Percentiles rank a stretch among this genome's conserved stretches.
Conservation (phyloP, 1,284 basidiomycete species). For the Coriolopsis trogii region DNA sequence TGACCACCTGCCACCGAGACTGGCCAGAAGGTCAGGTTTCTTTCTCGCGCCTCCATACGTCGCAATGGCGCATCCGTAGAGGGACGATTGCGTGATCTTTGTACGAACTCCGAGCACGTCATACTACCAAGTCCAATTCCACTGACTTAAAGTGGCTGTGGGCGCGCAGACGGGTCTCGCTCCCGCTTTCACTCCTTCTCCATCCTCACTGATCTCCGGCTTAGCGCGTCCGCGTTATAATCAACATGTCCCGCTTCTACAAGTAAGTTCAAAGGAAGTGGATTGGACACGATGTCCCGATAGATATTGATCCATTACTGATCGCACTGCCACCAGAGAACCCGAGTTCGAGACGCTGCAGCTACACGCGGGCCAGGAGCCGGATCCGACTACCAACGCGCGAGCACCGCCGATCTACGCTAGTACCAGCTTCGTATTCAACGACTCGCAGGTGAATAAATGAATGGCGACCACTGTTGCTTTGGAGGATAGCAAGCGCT, state of each 20-base stretch:
- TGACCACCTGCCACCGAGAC: too few species aligned
- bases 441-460: constrained; percentile 59
- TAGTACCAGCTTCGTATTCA: constrained; percentile 79
- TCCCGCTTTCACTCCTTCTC: too few species aligned
- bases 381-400: constrained; percentile 74
- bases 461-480: neutral
- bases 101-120: neutral
- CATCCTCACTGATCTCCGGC: neutral
- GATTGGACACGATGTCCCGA: neutral
- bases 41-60: neutral
- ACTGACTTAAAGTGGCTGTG: neutral
- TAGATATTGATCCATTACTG: too few species aligned
- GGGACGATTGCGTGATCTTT: constrained; percentile 9
- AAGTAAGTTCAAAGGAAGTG: constrained; percentile 20
- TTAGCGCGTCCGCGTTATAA: too few species aligned
- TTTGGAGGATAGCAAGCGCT: constrained; percentile 3
- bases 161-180: neutral
- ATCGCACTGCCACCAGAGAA: constrained; percentile 43
- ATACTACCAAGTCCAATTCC: neutral
- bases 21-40: too few species aligned
- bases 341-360: constrained; percentile 84
- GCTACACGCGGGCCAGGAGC: constrained; percentile 79
- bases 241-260: constrained; percentile 28
- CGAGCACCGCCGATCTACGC: constrained; percentile 86
- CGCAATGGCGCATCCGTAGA: neutral